These are phyloP conservation scores for Porphyrellus cyaneotinctus DNA, from an alignment of 768 basidiomycete species.

Conservation along the genomic window DNA sequence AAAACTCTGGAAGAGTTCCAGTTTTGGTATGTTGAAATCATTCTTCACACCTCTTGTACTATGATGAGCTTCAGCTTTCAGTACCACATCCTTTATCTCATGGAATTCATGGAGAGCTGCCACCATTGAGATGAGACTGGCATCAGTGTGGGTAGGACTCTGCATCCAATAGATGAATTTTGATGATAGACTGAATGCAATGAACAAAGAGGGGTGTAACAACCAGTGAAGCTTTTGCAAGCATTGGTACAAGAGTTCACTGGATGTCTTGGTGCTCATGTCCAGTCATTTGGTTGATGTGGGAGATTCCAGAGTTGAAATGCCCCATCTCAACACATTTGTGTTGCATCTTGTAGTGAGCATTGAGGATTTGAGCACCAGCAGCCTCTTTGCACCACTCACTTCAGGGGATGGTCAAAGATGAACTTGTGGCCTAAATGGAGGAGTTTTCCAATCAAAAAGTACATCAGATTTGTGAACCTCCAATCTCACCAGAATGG, in stretches of 20 bases:
- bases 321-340: neutral
- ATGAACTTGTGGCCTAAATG: constrained; percentile 5
- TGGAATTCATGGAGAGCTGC: neutral
- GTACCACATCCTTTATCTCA: neutral
- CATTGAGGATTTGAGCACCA: neutral
- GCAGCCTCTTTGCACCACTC: constrained; percentile 12
- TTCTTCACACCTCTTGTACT: neutral
- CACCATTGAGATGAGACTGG: neutral
- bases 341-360: neutral
- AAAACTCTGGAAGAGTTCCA: neutral
- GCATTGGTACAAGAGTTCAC: neutral
- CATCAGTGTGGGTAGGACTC: neutral
- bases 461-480: neutral
- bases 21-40: neutral
- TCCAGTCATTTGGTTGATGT: neutral
- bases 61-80: neutral
- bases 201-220: neutral
- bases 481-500: constrained; percentile 3
- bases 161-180: neutral
- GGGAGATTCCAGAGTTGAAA: neutral
- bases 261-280: neutral
- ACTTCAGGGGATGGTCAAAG: constrained; percentile 9
- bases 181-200: neutral
- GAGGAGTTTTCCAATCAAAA: constrained; percentile 5
- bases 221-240: neutral